These are phyloP conservation scores for Neonectria hederae DNA, from an alignment of 2,329 filamentous ascomycete genomes.

Conservation along the genomic window DNA sequence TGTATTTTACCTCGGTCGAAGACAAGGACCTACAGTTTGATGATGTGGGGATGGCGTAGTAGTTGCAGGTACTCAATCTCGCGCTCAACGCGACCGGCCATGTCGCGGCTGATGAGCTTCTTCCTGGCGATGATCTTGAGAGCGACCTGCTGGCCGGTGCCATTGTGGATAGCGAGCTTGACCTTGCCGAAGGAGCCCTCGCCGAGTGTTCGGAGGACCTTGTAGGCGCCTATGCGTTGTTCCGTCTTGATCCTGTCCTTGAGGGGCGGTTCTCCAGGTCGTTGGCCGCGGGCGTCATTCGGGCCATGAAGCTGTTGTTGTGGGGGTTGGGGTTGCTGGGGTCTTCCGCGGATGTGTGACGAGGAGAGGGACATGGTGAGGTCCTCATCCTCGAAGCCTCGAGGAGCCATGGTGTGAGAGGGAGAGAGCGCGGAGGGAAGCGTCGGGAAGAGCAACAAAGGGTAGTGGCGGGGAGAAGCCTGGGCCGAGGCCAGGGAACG, in stretches of 20 bases:
- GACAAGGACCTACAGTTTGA: constrained; percentile 79
- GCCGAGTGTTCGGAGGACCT: constrained; percentile 87
- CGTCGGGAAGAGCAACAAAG: neutral
- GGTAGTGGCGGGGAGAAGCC: constrained; percentile 20
- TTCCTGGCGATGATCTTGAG: constrained; percentile 97
- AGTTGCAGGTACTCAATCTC: constrained; percentile 99
- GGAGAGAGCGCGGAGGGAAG: constrained; percentile 43
- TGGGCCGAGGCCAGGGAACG: constrained; percentile 31
- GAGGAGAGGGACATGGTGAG: constrained; percentile 79
- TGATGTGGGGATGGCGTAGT: constrained; percentile 96
- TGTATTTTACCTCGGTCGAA: neutral
- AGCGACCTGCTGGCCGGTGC: constrained; percentile 93
- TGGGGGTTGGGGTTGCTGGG: constrained; percentile 43
- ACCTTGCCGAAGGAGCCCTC: constrained; percentile 99
- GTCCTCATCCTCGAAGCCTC: constrained; percentile 81
- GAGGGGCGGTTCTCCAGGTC: constrained; percentile 47
- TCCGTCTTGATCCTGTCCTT: constrained; percentile 69
- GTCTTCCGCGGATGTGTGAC: constrained; percentile 66
- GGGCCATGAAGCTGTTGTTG: constrained; percentile 39
- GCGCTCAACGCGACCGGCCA: constrained; percentile 96
- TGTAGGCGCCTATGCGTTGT: constrained; percentile 91
- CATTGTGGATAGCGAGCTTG: constrained; percentile 92
- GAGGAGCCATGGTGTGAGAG: constrained; percentile 56
- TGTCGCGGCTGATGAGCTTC: constrained; percentile 95
- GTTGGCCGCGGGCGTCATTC: constrained; percentile 39